Conservation (phyloP, 352 stramenopile genomes). For the Pythium plurisporium region DNA sequence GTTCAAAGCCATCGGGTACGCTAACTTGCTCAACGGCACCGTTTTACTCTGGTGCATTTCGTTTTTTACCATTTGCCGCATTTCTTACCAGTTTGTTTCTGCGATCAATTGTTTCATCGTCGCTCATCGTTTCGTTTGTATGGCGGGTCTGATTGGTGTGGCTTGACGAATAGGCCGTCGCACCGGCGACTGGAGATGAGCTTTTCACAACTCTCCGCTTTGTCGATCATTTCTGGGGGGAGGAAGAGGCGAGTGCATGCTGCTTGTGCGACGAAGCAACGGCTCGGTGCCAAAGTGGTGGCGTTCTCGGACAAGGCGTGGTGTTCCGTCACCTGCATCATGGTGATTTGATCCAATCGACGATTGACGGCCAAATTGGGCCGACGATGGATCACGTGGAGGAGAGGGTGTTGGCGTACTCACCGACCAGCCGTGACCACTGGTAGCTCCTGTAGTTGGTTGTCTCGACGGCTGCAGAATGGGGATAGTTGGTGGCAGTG, state of each 20-base stretch:
- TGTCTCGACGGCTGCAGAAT: constrained; percentile 22
- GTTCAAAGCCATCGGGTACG: not conserved
- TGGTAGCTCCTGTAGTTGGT: constrained; percentile 12
- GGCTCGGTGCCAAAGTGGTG: constrained; percentile 24
- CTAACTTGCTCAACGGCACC: too few relatives aligned
- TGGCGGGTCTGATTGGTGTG: too few relatives aligned
- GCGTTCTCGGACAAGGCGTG: not conserved
- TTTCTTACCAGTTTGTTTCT: constrained; percentile 1
- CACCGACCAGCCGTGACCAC: constrained; percentile 25
- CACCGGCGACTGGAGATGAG: not conserved
- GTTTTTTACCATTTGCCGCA: not conserved
- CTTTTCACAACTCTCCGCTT: not conserved
- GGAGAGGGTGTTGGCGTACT: constrained; percentile 9
- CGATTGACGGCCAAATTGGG: not conserved
- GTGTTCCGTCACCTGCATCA: not conserved
- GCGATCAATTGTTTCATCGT: not conserved
- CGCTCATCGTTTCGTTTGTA: not conserved
- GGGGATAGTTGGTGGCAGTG: constrained; percentile 20
- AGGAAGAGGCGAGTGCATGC: not conserved
- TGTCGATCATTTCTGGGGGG: not conserved
- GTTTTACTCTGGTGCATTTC: too few relatives aligned
- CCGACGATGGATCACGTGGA: not conserved
- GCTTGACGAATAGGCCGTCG: too few relatives aligned
- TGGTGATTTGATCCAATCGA: not conserved
- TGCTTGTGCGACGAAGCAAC: constrained; percentile 15